Percentiles rank a stretch among this genome's conserved stretches.
Evolutionary conservation across 1,284 basidiomycete genomes (phyloP).

Genomic region (Cryptococcus sp.): DNA sequence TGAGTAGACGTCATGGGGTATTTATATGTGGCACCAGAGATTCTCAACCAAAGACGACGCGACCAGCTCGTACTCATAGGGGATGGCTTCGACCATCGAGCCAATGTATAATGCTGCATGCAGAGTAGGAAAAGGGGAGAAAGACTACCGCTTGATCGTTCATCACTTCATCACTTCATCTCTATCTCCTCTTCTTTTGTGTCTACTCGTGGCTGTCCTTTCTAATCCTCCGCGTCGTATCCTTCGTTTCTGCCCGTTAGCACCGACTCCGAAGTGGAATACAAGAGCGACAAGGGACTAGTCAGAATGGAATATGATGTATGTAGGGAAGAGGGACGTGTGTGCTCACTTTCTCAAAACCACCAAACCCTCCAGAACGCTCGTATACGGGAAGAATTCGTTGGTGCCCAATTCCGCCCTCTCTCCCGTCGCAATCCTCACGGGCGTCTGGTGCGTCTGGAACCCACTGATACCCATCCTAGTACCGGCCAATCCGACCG

Average conservation of each 20-base stretch:
- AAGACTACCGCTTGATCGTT: background rate
- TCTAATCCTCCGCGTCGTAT: constrained; percentile 42
- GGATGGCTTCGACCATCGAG: background rate
- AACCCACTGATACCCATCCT: constrained; percentile 53
- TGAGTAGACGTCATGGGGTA: no score
- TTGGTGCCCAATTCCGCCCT: constrained; percentile 94
- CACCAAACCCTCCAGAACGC: constrained; percentile 84
- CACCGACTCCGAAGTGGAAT: no score
- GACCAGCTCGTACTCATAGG: no score
- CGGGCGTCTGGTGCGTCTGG: constrained; percentile 95
- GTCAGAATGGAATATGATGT: no score
- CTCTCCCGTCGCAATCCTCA: constrained; percentile 87
- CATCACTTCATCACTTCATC: background rate
- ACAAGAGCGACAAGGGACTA: no score
- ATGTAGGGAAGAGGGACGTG: background rate
- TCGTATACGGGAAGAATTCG: constrained; percentile 86
- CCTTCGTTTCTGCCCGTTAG: constrained; percentile 36
- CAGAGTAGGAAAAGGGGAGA: no score
- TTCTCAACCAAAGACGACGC: no score
- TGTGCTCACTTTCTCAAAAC: constrained; percentile 69
- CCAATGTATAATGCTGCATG: background rate
- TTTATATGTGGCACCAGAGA: no score
- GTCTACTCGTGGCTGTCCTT: background rate
- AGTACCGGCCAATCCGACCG: constrained; percentile 45
- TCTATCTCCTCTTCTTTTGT: background rate